Base-by-base conservation (phyloP, 2,329 filamentous ascomycete species). In the Colletotrichum eleusines region DNA sequence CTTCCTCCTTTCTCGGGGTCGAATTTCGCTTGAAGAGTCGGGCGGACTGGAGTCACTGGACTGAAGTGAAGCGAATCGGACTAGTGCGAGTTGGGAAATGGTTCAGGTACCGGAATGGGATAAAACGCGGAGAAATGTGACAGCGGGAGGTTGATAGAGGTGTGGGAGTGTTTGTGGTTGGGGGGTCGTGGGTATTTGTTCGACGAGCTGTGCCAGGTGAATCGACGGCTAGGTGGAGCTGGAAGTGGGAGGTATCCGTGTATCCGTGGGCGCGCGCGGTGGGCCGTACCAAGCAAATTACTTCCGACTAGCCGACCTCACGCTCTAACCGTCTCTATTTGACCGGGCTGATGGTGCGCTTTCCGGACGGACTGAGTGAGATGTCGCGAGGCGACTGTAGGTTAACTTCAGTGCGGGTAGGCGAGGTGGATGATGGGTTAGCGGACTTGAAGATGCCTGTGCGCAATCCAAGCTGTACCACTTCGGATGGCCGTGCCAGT, bases 11-110 rank as follows among this genome's bases (percentile, higher is more conserved):
- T 59, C 38, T 40, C 57, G 26, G 64, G 28, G 42, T 28, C 57
- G 50, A 73, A 73, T 73, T 57, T 73, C 71, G 72, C 72, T 73
- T 63, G 50, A 44, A 62, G 26, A 57, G 61, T 58, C 42, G 53
- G 69, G 51, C 59, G 40, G 40, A 2, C 18, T 42, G 18, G 40
- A 42, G 18, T n/a, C n/a, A n/a, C n/a, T 58, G 51, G 35, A 64
- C 51, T 53, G 28, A 18, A 33, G 46, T 20, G 51, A 38, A 51
- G 66, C 63, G 46, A 68, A 71, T 63, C 64, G 31, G 58, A 55
- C 69, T 63, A 71, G 64, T 63, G 48, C 42, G 53, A 53, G 59
- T 63, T 63, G 38, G 64, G 35, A 54, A 63, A 46, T 63, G 26
- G 69, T 46, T 55, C 69, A 69, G 69, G 65, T 63, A 69, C 69